Conservation (phyloP, 1,139 yeast genomes). For the Debaryomycetaceae sp. region DNA sequence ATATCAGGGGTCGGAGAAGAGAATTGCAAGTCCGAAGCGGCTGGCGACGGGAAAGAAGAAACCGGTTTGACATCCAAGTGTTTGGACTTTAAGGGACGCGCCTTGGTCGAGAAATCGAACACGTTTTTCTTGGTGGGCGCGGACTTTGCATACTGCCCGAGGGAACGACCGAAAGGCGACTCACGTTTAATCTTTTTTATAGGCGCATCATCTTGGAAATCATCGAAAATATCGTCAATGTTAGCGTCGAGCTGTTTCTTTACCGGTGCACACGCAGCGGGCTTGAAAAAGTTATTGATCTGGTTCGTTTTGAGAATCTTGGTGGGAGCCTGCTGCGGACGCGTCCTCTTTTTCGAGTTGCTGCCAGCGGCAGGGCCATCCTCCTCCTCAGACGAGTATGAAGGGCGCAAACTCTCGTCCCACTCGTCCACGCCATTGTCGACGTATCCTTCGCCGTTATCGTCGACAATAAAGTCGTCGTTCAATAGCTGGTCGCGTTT, state of each 20-base stretch:
- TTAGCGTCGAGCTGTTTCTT: constrained; percentile 21
- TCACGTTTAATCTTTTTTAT: constrained; percentile 12
- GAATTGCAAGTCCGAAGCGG: constrained; percentile 7
- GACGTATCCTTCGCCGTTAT: constrained; percentile 81
- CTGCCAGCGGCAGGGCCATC: constrained; percentile 14
- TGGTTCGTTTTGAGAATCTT: constrained; percentile 39
- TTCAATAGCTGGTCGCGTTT: constrained; percentile 72
- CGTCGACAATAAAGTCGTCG: constrained; percentile 92
- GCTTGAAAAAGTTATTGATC: constrained; percentile 45
- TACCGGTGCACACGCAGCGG: constrained; percentile 23
- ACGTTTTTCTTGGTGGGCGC: constrained; percentile 5
- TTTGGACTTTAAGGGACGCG: constrained; percentile 8
- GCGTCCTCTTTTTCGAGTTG: constrained; percentile 19
- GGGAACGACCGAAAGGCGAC: constrained; percentile 2
- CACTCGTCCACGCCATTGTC: constrained; percentile 90
- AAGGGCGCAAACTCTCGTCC: constrained; percentile 45
- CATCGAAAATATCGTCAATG: constrained; percentile 37
- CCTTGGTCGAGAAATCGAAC: constrained; percentile 19
- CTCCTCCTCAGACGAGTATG: constrained; percentile 47
- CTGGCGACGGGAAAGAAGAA: constrained; percentile 4
- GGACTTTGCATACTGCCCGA: constrained; percentile 2
- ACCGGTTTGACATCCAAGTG: constrained; percentile 6
- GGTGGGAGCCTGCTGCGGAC: constrained; percentile 22
- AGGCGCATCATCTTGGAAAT: constrained; percentile 18
- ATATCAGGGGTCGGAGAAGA: constrained; percentile 5